Evolutionary conservation across 495 filamentous ascomycete species (phyloP), one percentile per base, ranked within the genome.

Genomic region (Daldinia grandis): DNA sequence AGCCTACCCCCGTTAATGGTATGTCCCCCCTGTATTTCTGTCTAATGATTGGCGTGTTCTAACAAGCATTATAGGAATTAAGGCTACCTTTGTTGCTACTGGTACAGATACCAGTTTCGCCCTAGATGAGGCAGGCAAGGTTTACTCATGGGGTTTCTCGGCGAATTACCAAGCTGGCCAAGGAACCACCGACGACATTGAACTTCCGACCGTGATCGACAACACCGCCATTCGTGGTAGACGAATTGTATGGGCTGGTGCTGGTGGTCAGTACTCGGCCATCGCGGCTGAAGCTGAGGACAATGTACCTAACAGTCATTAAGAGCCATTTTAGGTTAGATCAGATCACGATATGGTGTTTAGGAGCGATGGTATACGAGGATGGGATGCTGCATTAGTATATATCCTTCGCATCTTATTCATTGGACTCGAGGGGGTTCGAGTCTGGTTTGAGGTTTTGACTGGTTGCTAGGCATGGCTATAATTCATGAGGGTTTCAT

Each of bases 101-200:
- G 87, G 85, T 15, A 81, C 81, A 1, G 86, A 91, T 58, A 88
- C 88, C 62, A 86, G 82, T 55, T 79, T 92, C 63, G 87, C 82
- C 3, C 77, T 92, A 56, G 81, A 83, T 24, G 78, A 73, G 12
- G 79, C 80, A 3, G 88, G 89, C 7, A 80, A 80, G 38, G 87
- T 88, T 3, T 90, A 84, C 65, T 83, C 83, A n/a, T 92, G 90
- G 91, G 90, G 90, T 0, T 91, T 90, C 77, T 86, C 82, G n/a
- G 80, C 80, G 10, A 86, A 85, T 57, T 90, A 87, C 68, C 90
- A 92, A 76, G 86, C 86, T n/a, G 90, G 89, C 1, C 84, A 82
- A 35, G 87, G 87, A 0, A 82, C 79, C 9, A 79, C 74, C 2
- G 85, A 87, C 8, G 86, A 88, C 65, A 76, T 91, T 25, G 74